phyloP scores from a whole-genome alignment of 371 early-diverging fungal genomes.

The Saksenaea oblongispora region DNA sequence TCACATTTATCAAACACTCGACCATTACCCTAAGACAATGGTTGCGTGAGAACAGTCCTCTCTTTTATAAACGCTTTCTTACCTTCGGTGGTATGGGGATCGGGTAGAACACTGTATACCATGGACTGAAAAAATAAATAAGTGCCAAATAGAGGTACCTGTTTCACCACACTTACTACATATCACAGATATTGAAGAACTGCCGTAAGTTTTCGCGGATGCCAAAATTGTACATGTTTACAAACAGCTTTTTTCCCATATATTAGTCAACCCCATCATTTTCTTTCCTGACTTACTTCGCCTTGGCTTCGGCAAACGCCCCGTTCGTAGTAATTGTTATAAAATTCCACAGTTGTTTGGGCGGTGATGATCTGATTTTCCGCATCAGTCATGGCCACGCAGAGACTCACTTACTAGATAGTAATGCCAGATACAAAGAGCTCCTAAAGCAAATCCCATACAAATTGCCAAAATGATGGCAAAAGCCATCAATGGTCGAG shows the following conservation, averaged over 20 bases:
- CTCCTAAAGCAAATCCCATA: conserved; percentile 59
- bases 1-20: conserved; percentile 48
- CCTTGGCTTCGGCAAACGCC: conserved; percentile 51
- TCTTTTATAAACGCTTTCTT: conserved; percentile 2
- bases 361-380: conserved; percentile 50
- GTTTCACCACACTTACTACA: conserved; percentile 30
- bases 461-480: conserved; percentile 58
- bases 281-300: conserved; percentile 29
- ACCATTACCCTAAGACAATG: conserved; percentile 33
- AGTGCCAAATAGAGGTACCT: not conserved
- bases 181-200: conserved; percentile 57
- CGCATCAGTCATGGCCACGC: not conserved
- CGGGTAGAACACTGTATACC: conserved; percentile 59
- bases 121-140: conserved; percentile 36
- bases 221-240: conserved; percentile 65
- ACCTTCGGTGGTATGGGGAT: conserved; percentile 56
- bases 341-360: conserved; percentile 63
- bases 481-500: conserved; percentile 59
- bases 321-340: conserved; percentile 58
- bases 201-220: conserved; percentile 44
- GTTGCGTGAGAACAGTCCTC: not conserved
- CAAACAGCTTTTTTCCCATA: conserved; percentile 28
- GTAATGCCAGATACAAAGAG: conserved; percentile 63
- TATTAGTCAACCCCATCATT: not conserved
- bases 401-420: conserved; percentile 42